Evolutionary conservation across 345 rosid genomes (phyloP).

Genomic region (Acer saccharum): DNA sequence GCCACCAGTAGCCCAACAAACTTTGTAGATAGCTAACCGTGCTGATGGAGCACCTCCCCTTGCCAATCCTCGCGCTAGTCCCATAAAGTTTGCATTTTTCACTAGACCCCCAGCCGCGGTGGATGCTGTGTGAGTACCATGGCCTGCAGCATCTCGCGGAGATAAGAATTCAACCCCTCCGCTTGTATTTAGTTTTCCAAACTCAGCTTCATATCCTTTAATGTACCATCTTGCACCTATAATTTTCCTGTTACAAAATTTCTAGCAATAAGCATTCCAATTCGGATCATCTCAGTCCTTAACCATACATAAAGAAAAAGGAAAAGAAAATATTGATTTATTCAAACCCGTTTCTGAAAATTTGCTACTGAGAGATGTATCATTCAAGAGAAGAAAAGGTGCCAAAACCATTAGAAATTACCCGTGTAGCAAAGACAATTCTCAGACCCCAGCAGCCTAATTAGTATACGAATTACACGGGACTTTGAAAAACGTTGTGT

Average conservation of each 20-base stretch:
- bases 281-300: conserved; percentile 1
- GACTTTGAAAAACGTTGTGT: neutral
- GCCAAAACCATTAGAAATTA: no score
- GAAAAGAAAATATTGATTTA: neutral
- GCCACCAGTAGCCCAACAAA: conserved; percentile 44
- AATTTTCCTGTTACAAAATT: conserved; percentile 38
- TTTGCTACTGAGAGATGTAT: neutral
- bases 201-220: conserved; percentile 53
- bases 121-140: conserved; percentile 48
- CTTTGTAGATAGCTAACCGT: conserved; percentile 42
- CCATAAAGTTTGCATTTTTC: conserved; percentile 33
- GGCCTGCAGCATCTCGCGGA: conserved; percentile 41
- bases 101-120: conserved; percentile 41
- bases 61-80: conserved; percentile 44
- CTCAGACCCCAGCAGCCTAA: neutral
- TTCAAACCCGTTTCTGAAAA: neutral
- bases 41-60: conserved; percentile 49
- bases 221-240: conserved; percentile 51
- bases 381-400: no score
- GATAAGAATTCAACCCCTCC: conserved; percentile 39
- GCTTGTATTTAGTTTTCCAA: conserved; percentile 24
- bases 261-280: conserved; percentile 1
- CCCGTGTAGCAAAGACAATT: neutral
- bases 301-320: neutral
- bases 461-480: neutral